Base-by-base conservation (phyloP, 495 filamentous ascomycete genomes). In the Friedmanniomyces simplex region DNA sequence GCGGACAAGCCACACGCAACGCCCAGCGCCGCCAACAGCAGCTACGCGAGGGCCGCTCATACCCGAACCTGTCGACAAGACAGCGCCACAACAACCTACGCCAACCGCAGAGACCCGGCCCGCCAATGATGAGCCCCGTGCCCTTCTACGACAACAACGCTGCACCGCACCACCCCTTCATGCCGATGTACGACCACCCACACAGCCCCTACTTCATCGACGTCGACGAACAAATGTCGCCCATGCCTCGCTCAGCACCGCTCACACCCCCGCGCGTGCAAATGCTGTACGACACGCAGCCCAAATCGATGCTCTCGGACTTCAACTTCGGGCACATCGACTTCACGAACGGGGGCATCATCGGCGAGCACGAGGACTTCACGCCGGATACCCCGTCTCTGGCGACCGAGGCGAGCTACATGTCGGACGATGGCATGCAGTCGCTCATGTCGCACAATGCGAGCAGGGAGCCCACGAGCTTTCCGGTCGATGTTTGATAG, bases 1-100 rank as follows among this genome's bases (percentile, higher is more conserved):
- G 79, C 41, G 79, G 82, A 4, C 75, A 79, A 61, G 73, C 76
- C 25, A 73, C 76, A 1, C 72, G 63, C 24, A 64, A 66, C 36
- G 54, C 67, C 12, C 57, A 66, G 8, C 60, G 59, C 22, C 62
- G 66, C 41, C 45, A 55, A 30, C 58, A 47, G 24, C 42, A 34
- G 11, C 25, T 63, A 1, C 56, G 43, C 16, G 26, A 58, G 34
- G 52, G 53, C 24, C 49, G 54, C 12, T 61, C 59, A 2, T 42
- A 21, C 18, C 59, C 52, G 7, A 58, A 32, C 37, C 34, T 57
- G 13, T 18, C 14, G 10, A 13, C 45, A 20, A 16, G 34, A 28
- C 45, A 28, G 24, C 58, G 52, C 22, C 59, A 46, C 18, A 18
- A 46, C n/a, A 43, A 50, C 22, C 59, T 39, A 12, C 57, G 45